These are phyloP conservation scores for Acacia confusa DNA, from an alignment of 306 rosid species.

Conservation along the genomic window DNA sequence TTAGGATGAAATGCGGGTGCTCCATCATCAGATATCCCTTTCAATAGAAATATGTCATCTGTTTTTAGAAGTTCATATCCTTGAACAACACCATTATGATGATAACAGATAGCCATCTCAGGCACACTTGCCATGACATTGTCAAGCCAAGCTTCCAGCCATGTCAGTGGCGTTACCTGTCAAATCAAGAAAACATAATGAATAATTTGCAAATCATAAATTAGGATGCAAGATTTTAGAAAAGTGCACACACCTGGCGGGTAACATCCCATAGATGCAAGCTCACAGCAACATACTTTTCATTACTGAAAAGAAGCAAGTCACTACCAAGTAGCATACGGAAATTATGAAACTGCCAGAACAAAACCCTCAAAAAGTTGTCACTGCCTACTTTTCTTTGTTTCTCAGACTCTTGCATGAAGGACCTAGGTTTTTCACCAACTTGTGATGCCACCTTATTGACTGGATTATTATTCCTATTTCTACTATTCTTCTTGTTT, in stretches of 20 bases:
- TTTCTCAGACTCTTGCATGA: slow-evolving; percentile 81
- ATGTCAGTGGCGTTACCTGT: slow-evolving; percentile 87
- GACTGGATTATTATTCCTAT: slow-evolving; percentile 51
- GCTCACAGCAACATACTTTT: slow-evolving; percentile 94
- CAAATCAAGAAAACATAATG: slow-evolving; percentile 29
- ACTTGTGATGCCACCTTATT: slow-evolving; percentile 72
- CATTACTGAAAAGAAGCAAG: slow-evolving; percentile 88
- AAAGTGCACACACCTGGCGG: slow-evolving; percentile 58
- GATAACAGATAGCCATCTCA: slow-evolving; percentile 96
- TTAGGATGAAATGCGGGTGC: slow-evolving; percentile 93
- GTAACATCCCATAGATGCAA: slow-evolving; percentile 97
- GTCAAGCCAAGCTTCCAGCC: slow-evolving; percentile 99
- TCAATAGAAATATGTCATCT: slow-evolving; percentile 82
- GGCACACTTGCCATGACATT: slow-evolving; percentile 99
- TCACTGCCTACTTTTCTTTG: slow-evolving; percentile 74
- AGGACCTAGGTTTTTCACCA: slow-evolving; percentile 70
- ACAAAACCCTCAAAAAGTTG: slow-evolving; percentile 74
- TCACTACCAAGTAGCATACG: slow-evolving; percentile 98
- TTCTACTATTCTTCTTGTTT: slow-evolving; percentile 67
- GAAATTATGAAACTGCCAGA: slow-evolving; percentile 97
- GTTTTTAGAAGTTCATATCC: slow-evolving; percentile 95
- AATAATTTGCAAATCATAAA: slow-evolving; percentile 25
- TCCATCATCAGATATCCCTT: slow-evolving; percentile 94
- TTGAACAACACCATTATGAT: slow-evolving; percentile 92
- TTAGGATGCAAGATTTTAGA: slow-evolving; percentile 17